Conservation (phyloP, 2,329 filamentous ascomycete species). For the Parastagonospora avenae region DNA sequence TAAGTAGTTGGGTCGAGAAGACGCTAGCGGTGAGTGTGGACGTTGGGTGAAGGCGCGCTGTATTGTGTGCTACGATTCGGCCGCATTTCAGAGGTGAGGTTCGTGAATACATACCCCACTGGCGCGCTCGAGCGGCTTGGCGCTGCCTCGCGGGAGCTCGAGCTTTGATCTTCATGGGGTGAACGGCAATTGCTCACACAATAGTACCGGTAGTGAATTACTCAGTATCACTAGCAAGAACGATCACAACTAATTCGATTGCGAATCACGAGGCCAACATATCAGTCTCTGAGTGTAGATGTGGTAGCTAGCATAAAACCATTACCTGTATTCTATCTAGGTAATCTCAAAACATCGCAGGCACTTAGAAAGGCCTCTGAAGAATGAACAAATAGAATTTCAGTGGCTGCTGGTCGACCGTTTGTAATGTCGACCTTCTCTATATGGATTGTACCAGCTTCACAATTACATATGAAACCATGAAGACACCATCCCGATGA, state of each 20-base stretch:
- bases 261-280: background rate
- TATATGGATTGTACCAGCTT: too few relatives aligned
- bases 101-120: conserved; percentile 27
- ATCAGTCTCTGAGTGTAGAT: too few relatives aligned
- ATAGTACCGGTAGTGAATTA: background rate
- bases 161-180: conserved; percentile 25
- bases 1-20: conserved; percentile 11
- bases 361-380: too few relatives aligned
- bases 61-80: conserved; percentile 18
- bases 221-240: too few relatives aligned
- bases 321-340: too few relatives aligned
- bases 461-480: too few relatives aligned
- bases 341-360: too few relatives aligned
- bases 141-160: conserved; percentile 27
- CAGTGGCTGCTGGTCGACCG: too few relatives aligned
- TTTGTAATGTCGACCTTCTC: too few relatives aligned
- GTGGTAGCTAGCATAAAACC: too few relatives aligned
- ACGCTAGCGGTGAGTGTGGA: conserved; percentile 10
- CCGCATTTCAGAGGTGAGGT: conserved; percentile 33
- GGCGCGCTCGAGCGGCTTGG: conserved; percentile 27
- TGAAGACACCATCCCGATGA: too few relatives aligned
- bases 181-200: conserved; percentile 1
- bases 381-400: too few relatives aligned
- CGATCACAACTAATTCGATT: background rate
- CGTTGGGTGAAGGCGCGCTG: conserved; percentile 19